phyloP scores from a whole-genome alignment of 2,329 filamentous ascomycete species.

The Alternaria viburni region DNA sequence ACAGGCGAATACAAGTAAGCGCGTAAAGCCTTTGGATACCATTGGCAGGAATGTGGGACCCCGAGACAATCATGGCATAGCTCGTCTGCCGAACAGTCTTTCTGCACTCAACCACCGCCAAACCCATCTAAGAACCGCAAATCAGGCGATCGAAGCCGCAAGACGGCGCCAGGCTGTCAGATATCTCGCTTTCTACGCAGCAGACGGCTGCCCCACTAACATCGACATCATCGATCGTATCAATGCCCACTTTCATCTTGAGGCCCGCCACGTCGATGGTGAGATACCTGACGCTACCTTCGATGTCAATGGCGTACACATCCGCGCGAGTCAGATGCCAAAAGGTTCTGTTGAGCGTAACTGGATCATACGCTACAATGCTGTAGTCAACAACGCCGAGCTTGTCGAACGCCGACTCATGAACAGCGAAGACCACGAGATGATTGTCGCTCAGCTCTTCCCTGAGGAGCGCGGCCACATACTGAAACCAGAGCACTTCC shows the following conservation, averaged over 20 bases:
- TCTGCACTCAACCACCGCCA: neutral
- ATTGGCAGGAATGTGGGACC: neutral
- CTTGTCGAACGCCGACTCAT: slow-evolving; percentile 6
- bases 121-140: neutral
- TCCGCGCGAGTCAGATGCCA: slow-evolving; percentile 4
- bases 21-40: neutral
- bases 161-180: slow-evolving; percentile 4
- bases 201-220: slow-evolving; percentile 7
- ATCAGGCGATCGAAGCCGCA: slow-evolving; percentile 1
- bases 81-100: neutral
- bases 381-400: neutral
- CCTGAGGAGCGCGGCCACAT: slow-evolving; percentile 3
- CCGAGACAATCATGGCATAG: neutral
- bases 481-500: slow-evolving; percentile 10
- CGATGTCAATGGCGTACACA: neutral
- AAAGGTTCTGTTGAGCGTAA: slow-evolving; percentile 5
- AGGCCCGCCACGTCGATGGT: neutral
- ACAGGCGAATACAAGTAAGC: neutral
- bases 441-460: slow-evolving; percentile 12
- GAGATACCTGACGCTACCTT: slow-evolving; percentile 2
- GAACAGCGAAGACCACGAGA: slow-evolving; percentile 11
- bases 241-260: slow-evolving; percentile 1
- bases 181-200: slow-evolving; percentile 2
- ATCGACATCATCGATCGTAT: slow-evolving; percentile 5
- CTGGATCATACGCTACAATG: slow-evolving; percentile 17